Evolutionary conservation across 2,329 filamentous ascomycete species (phyloP), one percentile per base, ranked within the genome.

Genomic region (Sarocladium oryzae): DNA sequence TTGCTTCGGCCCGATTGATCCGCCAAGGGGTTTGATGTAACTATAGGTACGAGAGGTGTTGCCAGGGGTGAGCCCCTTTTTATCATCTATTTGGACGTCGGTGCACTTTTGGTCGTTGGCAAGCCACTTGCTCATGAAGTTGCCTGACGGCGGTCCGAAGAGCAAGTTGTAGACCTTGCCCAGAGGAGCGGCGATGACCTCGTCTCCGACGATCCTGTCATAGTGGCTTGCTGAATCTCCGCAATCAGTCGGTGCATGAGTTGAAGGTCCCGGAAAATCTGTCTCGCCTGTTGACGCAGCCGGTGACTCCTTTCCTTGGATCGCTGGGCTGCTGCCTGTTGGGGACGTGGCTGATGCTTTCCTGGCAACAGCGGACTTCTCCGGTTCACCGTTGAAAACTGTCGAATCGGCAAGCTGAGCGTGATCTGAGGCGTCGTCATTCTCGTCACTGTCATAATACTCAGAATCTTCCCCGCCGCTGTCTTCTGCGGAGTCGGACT

Each of bases 21-120:
- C 88, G 59, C 84, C 79, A 2, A 99, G 73, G 2, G 93, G 93
- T 66, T 96, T 97, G 69, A 95, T 95, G 65, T 96, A 99, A 1
- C 84, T 85, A 64, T 86, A 96, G 18, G 74, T 82, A 41, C 91
- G 81, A 2, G 79, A 78, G 64, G 84, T 88, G 68, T 85, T 88
- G 16, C 95, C 89, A 45, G 82, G 79, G 2, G 81, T 81, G 21
- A 95, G 69, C 1, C 88, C 89, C 60, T 85, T 86, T 62, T 89
- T 89, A 58, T 95, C 90, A 41, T 92, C 87, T 69, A 95, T 84
- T 56, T 88, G 85, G 23, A 97, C 67, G n/a, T 99, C 93, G 3
- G 79, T 77, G 40, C 88, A 93, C 65, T 96, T 97, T 64, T 96
- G 89, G 52, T 96, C 89, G 20, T 84, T 84, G 1, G 87, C 77